Conservation (phyloP, 2,329 filamentous ascomycete genomes). For the Zalaria obscura region DNA sequence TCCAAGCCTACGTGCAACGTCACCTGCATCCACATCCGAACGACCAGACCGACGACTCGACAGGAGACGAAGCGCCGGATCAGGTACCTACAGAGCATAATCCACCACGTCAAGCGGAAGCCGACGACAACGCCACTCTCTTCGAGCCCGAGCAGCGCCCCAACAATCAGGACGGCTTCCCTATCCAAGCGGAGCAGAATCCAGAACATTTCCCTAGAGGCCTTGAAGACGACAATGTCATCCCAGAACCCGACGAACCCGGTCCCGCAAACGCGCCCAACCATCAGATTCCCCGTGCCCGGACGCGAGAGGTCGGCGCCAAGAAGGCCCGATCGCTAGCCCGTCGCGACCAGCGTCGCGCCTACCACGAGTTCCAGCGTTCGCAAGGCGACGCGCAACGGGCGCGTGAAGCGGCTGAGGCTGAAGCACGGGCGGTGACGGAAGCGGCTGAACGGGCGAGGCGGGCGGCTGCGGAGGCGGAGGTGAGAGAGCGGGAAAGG, state of each 20-base stretch:
- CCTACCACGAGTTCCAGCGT: slow-evolving; percentile 36
- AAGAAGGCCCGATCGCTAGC: slow-evolving; percentile 36
- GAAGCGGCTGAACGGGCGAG: slow-evolving; percentile 25
- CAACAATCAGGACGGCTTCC: background rate
- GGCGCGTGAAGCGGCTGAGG: slow-evolving; percentile 25
- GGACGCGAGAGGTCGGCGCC: slow-evolving; percentile 23
- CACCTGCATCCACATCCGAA: background rate
- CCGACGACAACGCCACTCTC: background rate
- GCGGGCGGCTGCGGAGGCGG: slow-evolving; percentile 26
- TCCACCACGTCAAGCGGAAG: background rate
- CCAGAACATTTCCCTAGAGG: background rate
- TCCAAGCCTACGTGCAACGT: slow-evolving; percentile 22
- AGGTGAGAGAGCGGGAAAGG: slow-evolving; percentile 25
- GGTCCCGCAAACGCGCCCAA: slow-evolving; percentile 18
- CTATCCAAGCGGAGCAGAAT: background rate
- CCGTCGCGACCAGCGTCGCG: slow-evolving; percentile 25
- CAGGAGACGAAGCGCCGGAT: slow-evolving; percentile 2
- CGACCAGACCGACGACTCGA: background rate
- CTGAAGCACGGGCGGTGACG: slow-evolving; percentile 29
- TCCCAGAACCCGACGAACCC: slow-evolving; percentile 9
- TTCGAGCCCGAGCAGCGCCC: background rate
- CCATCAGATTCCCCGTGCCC: slow-evolving; percentile 5
- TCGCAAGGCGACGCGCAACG: slow-evolving; percentile 33
- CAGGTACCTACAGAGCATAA: slow-evolving; percentile 1
- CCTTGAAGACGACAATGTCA: background rate